A percentile compares a stretch with the other conserved stretches of the same genome.
Evolutionary conservation across 371 early-diverging fungal species (phyloP).

Genomic region (Syncephalis plumigaleata): DNA sequence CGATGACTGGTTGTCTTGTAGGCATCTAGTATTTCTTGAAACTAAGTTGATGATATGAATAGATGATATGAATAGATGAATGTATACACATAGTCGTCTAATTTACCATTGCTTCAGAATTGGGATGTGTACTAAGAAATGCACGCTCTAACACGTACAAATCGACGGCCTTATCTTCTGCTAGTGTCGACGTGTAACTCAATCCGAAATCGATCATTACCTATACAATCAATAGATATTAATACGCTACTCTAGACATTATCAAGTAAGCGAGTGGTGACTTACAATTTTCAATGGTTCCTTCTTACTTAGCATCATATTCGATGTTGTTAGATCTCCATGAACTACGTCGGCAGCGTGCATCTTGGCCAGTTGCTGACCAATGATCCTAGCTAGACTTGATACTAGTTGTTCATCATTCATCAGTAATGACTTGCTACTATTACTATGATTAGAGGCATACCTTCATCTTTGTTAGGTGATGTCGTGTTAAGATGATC

Average conservation of each 20-base stretch:
- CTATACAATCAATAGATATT: constrained; percentile 8
- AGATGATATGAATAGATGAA: neutral
- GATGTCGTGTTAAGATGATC: too few relatives aligned
- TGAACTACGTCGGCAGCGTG: constrained; percentile 85
- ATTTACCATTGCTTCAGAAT: constrained; percentile 49
- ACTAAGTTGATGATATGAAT: constrained; percentile 18
- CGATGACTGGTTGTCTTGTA: constrained; percentile 25
- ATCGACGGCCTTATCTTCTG: constrained; percentile 99
- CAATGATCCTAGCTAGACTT: constrained; percentile 35
- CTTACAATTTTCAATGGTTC: constrained; percentile 24
- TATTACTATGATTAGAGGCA: too few relatives aligned
- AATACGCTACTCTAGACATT: neutral
- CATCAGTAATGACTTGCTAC: too few relatives aligned
- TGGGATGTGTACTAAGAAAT: constrained; percentile 78
- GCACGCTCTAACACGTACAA: constrained; percentile 96
- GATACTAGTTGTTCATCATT: neutral
- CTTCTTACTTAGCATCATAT: constrained; percentile 47
- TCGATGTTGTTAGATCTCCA: constrained; percentile 97
- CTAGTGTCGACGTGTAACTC: constrained; percentile 58
- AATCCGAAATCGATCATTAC: constrained; percentile 97
- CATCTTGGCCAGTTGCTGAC: constrained; percentile 55
- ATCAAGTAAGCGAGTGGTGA: neutral
- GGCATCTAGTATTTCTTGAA: constrained; percentile 44
- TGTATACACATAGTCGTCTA: neutral
- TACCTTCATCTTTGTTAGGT: too few relatives aligned